Evolutionary conservation across 306 rosid species (phyloP), one percentile per base, ranked within the genome.

Genomic region (Psophocarpus tetragonolobus): DNA sequence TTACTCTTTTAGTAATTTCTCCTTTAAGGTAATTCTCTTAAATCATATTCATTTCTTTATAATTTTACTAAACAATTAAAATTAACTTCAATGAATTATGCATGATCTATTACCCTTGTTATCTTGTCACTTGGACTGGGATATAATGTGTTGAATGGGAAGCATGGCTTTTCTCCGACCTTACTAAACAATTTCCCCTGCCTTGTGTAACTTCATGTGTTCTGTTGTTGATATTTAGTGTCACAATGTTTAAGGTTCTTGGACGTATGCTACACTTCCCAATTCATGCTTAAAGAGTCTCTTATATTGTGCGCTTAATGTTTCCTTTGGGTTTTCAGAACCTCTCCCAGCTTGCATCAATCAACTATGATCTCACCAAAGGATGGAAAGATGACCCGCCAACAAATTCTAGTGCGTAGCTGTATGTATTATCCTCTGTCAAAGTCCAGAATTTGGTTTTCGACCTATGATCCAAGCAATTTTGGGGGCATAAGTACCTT

Each of bases 311-410:
- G 58, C 27, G 35, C 24, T 68, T 67, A 17, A 11, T 77, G 48
- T 67, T 72, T 85, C 51, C 68, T 74, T 78, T 84, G 88, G 84
- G 68, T 81, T 83, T 58, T 68, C 93, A 96, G 99, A 96, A 96
- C 87, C 97, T 96, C 82, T 96, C 99, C 47, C 97, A 96, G 96
- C 97, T 96, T 78, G 99, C 97, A 26, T 96, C 99, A 74, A 96
- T 96, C 96, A 96, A 96, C 87, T 96, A 96, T 60, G 99, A 96
- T 82, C 89, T 96, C 72, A 82, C 94, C 26, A 92, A 96, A 87
- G 97, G 97, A 82, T 91, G 75, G 85, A 91, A 92, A 88, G 98
- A 92, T 38, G 99, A 96, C 29, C 88, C 89, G 1, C 70, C 91
- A 9, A 11, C 90, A 44, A 84, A 91, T 76, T 85, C 88, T 38